phyloP scores from a whole-genome alignment of 176 grass and related monocot genomes.

The Raddia guianensis region DNA sequence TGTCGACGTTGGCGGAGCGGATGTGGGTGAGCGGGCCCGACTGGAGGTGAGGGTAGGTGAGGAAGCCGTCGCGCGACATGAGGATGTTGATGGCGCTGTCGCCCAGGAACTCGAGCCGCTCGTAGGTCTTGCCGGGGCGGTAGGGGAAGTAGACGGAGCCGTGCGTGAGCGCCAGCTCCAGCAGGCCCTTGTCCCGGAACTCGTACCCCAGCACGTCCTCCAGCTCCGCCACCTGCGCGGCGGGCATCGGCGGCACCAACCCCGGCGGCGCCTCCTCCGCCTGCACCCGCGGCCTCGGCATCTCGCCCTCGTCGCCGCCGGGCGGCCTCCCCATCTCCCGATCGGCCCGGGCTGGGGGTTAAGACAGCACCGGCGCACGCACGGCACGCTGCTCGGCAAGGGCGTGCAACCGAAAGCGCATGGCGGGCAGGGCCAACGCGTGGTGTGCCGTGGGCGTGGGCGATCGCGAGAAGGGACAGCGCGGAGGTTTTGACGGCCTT shows the following conservation, averaged over 20 bases:
- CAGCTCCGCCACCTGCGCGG: constrained; percentile 41
- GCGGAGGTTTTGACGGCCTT: neutral
- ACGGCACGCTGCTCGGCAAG: constrained; percentile 3
- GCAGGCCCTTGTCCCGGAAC: constrained; percentile 53
- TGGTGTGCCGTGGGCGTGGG: neutral
- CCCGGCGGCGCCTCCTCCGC: constrained; percentile 33
- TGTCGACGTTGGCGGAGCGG: constrained; percentile 82
- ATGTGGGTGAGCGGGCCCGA: constrained; percentile 68
- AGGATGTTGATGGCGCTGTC: constrained; percentile 62
- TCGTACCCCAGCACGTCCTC: constrained; percentile 60
- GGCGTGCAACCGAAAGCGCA: neutral
- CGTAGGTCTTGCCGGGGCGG: constrained; percentile 51
- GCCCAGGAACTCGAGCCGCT: constrained; percentile 80
- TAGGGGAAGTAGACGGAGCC: constrained; percentile 52
- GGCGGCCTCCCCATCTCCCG: neutral
- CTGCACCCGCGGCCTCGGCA: constrained; percentile 9
- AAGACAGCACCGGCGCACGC: neutral
- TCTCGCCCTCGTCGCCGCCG: neutral
- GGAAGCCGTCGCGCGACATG: constrained; percentile 58
- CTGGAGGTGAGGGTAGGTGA: constrained; percentile 49
- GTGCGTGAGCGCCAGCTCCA: constrained; percentile 70
- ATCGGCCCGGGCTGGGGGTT: neutral
- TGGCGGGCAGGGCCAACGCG: neutral
- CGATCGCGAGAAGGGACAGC: neutral
- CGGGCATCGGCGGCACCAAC: constrained; percentile 40